Conservation (phyloP, 148 eudicot species). For the Rhododendron ovatum region DNA sequence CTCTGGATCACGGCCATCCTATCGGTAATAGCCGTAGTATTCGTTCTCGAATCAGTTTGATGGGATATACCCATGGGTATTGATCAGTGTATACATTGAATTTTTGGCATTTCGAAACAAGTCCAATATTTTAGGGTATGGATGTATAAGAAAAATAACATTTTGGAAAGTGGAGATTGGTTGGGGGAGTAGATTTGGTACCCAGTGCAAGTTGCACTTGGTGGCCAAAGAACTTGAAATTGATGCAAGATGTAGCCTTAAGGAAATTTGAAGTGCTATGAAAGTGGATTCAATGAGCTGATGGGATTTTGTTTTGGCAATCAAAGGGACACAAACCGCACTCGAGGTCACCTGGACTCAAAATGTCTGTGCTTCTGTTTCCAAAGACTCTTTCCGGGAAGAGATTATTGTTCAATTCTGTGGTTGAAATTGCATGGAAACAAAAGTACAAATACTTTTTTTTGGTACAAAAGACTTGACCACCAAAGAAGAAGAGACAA, state of each 20-base stretch:
- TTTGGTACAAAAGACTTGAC: neutral
- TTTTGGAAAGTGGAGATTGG: neutral
- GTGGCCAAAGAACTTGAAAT: neutral
- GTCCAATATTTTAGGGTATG: neutral
- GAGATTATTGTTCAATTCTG: neutral
- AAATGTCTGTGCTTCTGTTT: neutral
- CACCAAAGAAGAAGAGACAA: neutral
- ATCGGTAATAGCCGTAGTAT: slow-evolving; percentile 20
- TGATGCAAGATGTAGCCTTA: neutral
- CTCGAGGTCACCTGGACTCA: neutral
- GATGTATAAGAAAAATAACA: neutral
- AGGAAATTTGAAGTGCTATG: slow-evolving; percentile 3
- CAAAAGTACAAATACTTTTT: neutral
- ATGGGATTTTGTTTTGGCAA: neutral
- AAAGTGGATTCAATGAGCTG: slow-evolving; percentile 7
- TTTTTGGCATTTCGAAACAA: neutral
- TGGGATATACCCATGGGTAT: slow-evolving; percentile 30
- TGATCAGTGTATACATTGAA: slow-evolving; percentile 22
- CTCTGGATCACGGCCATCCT: slow-evolving; percentile 52
- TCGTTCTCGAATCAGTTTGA: slow-evolving; percentile 26
- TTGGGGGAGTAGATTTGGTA: slow-evolving; percentile 8
- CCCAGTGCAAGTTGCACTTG: neutral
- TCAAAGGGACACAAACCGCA: neutral
- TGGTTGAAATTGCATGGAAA: neutral
- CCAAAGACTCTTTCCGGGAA: neutral